Evolutionary conservation across 345 rosid genomes (phyloP).

Genomic region (Euphorbia lathyris): DNA sequence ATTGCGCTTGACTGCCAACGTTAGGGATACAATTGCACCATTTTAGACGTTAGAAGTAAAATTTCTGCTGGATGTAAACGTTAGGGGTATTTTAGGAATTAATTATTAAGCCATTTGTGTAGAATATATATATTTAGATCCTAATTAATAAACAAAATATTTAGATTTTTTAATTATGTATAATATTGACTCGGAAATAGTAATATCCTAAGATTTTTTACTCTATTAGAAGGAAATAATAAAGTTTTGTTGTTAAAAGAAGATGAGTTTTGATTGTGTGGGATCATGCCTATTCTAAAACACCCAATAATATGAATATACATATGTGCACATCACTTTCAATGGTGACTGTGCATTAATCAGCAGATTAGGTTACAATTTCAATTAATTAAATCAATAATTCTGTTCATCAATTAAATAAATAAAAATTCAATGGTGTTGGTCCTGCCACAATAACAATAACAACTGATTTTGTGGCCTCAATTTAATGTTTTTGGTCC

Average conservation of each 20-base stretch:
- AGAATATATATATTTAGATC: no score
- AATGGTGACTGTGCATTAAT: conserved; percentile 7
- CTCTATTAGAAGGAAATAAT: no score
- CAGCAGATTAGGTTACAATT: conserved; percentile 1
- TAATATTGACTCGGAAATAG: no score
- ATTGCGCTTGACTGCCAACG: no score
- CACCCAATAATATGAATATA: neutral
- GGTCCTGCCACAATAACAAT: neutral
- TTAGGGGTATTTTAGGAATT: no score
- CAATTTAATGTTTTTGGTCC: neutral
- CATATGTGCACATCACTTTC: neutral
- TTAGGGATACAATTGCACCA: no score
- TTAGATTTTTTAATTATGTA: no score
- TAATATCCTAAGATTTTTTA: no score
- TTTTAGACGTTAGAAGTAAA: no score
- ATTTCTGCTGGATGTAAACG: no score
- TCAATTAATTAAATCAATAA: neutral
- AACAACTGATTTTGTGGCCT: neutral
- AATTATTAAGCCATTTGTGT: no score
- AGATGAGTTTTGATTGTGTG: neutral
- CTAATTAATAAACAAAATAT: no score
- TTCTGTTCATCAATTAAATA: neutral
- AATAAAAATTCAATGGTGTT: neutral
- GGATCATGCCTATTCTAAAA: neutral
- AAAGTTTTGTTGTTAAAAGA: neutral